Conservation (phyloP, 2,329 filamentous ascomycete species). For the Orbilia ellipsospora region DNA sequence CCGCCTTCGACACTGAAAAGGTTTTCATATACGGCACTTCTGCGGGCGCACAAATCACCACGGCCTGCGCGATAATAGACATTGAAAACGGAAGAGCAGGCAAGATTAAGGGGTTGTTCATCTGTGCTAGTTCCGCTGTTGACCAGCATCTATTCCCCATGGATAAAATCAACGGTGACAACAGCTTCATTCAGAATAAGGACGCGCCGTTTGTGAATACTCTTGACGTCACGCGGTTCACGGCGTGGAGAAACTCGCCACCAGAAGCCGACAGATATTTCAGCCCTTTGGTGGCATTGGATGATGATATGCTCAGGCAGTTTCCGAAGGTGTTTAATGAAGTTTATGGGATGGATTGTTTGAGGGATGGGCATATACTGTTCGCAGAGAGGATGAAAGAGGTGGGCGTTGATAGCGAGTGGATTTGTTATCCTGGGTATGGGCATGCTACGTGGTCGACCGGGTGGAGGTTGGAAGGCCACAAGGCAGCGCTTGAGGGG, state of each 20-base stretch:
- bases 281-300: slow-evolving; percentile 43
- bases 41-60: slow-evolving; percentile 31
- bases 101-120: slow-evolving; percentile 33
- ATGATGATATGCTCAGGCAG: slow-evolving; percentile 26
- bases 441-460: slow-evolving; percentile 25
- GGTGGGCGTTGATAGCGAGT: slow-evolving; percentile 20
- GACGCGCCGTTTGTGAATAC: slow-evolving; percentile 36
- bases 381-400: slow-evolving; percentile 43
- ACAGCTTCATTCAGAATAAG: slow-evolving; percentile 44
- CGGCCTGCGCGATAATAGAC: slow-evolving; percentile 31
- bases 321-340: slow-evolving; percentile 38
- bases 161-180: slow-evolving; percentile 20
- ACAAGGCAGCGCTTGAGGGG: slow-evolving; percentile 9
- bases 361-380: slow-evolving; percentile 46
- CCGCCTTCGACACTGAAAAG: slow-evolving; percentile 26
- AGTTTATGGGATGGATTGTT: slow-evolving; percentile 48
- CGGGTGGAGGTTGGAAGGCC: slow-evolving; percentile 19
- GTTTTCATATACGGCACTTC: slow-evolving; percentile 43
- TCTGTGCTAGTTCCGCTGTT: slow-evolving; percentile 10
- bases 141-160: slow-evolving; percentile 37
- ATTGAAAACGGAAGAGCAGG: slow-evolving; percentile 23
- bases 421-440: slow-evolving; percentile 30
- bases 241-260: slow-evolving; percentile 42
- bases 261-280: slow-evolving; percentile 38
- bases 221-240: slow-evolving; percentile 8